Base-by-base conservation (phyloP, 257 asterid genomes). In the Plectranthus barbatus region DNA sequence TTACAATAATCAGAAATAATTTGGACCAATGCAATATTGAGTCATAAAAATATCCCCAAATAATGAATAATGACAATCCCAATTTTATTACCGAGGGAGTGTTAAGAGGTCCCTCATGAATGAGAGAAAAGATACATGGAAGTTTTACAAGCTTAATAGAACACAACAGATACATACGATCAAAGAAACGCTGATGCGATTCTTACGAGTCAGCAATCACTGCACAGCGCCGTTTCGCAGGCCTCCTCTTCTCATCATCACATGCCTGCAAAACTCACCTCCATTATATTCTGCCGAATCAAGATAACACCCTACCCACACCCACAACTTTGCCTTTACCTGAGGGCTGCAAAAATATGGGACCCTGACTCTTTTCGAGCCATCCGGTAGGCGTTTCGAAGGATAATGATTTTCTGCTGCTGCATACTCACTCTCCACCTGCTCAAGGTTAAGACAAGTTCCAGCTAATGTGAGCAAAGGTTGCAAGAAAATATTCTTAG, bases 311-410 rank as follows among this genome's bases (percentile, higher is more conserved):
- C n/a, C n/a, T n/a, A 26, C 5, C 5, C 31, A 26, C 2, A 26
- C 31, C 31, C 31, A 26, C 31, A 26, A 1, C 3, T 26, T 26
- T 1, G 31, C 5, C 5, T 26, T 26, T 26, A 26, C 31, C 31
- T 79, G 91, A 31, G 88, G 83, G 76, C 77, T 80, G 79, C 67
- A 73, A 10, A 74, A 76, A 40, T 52, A 81, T 23, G 91, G 96
- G 23, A 83, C 74, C 26, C 82, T 82, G 26, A 93, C 78, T 67
- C 99, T 84, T 76, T 93, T 93, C 40, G 99, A 93, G 52, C 99
- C 97, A 80, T 93, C 99, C 4, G 97, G 96, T 37, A 90, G 58
- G 33, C 96, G 95, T 72, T 90, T 90, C 64, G 65, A 70, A 1
- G 91, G 83, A 60, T 72, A 69, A 14, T 67, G 79, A 60, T 69